Base-by-base conservation (phyloP, 495 filamentous ascomycete species). In the Penicillium simplicissimum region DNA sequence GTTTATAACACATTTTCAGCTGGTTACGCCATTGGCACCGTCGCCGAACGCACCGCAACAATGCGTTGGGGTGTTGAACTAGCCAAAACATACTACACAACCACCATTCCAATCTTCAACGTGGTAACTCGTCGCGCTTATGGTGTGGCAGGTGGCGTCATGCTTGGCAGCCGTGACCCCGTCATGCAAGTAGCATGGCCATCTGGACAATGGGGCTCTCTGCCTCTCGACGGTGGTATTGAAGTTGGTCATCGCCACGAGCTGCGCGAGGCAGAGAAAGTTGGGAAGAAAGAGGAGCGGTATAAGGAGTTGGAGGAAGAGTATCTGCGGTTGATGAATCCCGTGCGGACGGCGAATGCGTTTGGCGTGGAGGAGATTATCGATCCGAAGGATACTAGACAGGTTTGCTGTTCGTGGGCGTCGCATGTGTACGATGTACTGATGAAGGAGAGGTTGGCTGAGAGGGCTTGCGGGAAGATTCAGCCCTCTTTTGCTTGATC, bases 361-460 rank as follows among this genome's bases (percentile, higher is more conserved):
- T 88, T 88, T 67, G 84, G 85, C 0, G 75, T 86, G 1, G 85
- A 88, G 69, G 84, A 88, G 67, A 85, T 87, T 23, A 83, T 87
- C 58, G 85, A 87, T 67, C 85, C 85, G 14, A 82, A 79, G 43
- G 71, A 79, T 55, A 88, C 84, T 15, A 70, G 85, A n/a, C 52
- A 68, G 55, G 68, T 87, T 23, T 82, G 82, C 42, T 78, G 74
- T 52, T 73, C 77, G 33, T 87, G 85, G 85, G 74, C 78, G 9
- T 62, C 59, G 21, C 82, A 86, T 76, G 74, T 85, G 6, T 88
- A 87, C 68, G 73, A 80, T 53, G 69, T 66, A 8, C 61, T 83
- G 55, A 69, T 87, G 65, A 74, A 71, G 47, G 72, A 76, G 55
- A 68, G 84, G 51, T 55, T 87, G 58, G 71, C 79, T 25, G 77